Evolutionary conservation across 2,329 filamentous ascomycete species (phyloP).

Genomic region (Colletotrichum sidae): DNA sequence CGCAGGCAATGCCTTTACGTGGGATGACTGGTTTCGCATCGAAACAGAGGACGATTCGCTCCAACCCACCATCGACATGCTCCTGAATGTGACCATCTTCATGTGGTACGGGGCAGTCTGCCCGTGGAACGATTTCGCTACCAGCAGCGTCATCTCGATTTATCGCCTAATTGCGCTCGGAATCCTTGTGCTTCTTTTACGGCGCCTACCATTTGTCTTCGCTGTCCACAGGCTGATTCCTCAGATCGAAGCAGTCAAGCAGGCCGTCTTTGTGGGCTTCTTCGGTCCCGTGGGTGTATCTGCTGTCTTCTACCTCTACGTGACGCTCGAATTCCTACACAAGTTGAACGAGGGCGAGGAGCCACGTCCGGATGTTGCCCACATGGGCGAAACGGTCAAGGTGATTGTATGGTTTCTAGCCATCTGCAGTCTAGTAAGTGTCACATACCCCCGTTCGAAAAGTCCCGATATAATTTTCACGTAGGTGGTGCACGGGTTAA

Average conservation of each 20-base stretch:
- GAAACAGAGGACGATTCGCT: constrained; percentile 91
- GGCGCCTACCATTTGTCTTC: constrained; percentile 82
- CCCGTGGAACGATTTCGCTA: constrained; percentile 79
- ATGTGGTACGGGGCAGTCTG: constrained; percentile 91
- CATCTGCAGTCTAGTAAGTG: constrained; percentile 83
- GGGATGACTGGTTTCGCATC: constrained; percentile 93
- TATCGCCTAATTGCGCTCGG: constrained; percentile 80
- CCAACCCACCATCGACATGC: constrained; percentile 95
- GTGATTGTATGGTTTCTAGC: constrained; percentile 89
- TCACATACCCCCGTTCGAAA: neutral
- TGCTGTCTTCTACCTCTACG: constrained; percentile 89
- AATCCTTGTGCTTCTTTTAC: constrained; percentile 79
- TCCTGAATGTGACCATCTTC: constrained; percentile 89
- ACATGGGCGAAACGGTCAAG: constrained; percentile 73
- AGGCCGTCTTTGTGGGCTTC: constrained; percentile 89
- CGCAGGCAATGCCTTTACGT: constrained; percentile 90
- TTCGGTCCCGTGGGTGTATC: constrained; percentile 94
- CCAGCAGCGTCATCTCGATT: constrained; percentile 77
- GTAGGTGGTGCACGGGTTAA: constrained; percentile 83
- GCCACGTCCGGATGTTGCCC: constrained; percentile 72
- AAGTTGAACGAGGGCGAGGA: constrained; percentile 68
- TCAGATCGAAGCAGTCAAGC: constrained; percentile 79
- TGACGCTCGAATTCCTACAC: constrained; percentile 80
- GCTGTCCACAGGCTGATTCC: constrained; percentile 80
- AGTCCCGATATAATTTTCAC: constrained; percentile 32